Conservation (phyloP, 2,329 filamentous ascomycete genomes). For the Fusarium xylarioides region DNA sequence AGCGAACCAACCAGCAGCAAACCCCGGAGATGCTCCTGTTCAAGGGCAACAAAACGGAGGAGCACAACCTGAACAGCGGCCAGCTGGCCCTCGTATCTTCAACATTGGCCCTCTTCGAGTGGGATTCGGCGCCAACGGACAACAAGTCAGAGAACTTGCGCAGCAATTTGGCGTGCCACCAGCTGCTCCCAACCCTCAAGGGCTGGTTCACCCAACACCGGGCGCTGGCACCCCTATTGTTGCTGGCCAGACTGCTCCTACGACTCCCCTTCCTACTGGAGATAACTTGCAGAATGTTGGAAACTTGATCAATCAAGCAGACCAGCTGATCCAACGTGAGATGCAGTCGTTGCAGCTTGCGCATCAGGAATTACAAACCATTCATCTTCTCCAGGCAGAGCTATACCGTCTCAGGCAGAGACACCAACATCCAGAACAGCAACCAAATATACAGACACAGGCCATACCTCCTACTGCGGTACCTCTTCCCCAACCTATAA, state of each 20-base stretch:
- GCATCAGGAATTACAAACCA: slow-evolving; percentile 72
- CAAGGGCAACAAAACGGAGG: slow-evolving; percentile 39
- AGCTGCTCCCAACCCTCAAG: slow-evolving; percentile 40
- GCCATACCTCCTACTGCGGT: slow-evolving; percentile 13
- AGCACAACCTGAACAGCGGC: slow-evolving; percentile 33
- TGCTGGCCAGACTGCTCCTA: slow-evolving; percentile 24
- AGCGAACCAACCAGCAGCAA: slow-evolving; percentile 37
- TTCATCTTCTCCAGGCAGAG: slow-evolving; percentile 74
- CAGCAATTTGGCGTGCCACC: slow-evolving; percentile 65
- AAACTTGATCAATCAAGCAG: slow-evolving; percentile 70
- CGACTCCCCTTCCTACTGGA: slow-evolving; percentile 35
- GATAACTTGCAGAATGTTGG: slow-evolving; percentile 59
- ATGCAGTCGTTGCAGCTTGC: slow-evolving; percentile 69
- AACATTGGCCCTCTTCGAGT: slow-evolving; percentile 79
- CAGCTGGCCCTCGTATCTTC: slow-evolving; percentile 66
- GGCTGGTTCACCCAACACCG: slow-evolving; percentile 27
- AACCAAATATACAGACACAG: slow-evolving; percentile 33
- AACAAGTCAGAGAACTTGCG: slow-evolving; percentile 73
- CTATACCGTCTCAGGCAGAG: slow-evolving; percentile 70
- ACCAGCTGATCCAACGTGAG: slow-evolving; percentile 75
- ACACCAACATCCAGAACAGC: slow-evolving; percentile 47
- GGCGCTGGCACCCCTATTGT: slow-evolving; percentile 25
- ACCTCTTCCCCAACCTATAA: slow-evolving; percentile 11
- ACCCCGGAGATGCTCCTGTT: slow-evolving; percentile 27
- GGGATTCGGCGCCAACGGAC: slow-evolving; percentile 77